Percentiles rank a stretch among this genome's conserved stretches.
Evolutionary conservation across 768 basidiomycete genomes (phyloP).

Genomic region (Amanita phalloides): DNA sequence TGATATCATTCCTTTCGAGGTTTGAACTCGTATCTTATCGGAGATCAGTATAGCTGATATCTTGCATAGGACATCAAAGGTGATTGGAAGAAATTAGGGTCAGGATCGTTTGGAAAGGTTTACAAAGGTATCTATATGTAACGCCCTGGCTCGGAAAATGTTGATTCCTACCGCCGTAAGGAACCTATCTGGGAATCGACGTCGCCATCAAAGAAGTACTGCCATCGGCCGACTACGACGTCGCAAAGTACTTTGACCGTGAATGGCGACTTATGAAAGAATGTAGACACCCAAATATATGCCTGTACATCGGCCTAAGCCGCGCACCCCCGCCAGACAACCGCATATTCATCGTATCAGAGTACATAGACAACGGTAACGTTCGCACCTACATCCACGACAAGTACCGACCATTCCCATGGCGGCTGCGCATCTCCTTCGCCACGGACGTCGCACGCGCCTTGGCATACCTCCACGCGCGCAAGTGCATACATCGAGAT

Average conservation of each 20-base stretch:
- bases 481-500: slow-evolving; percentile 83
- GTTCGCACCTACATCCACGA: slow-evolving; percentile 86
- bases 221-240: slow-evolving; percentile 85
- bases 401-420: slow-evolving; percentile 75
- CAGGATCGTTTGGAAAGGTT: slow-evolving; percentile 91
- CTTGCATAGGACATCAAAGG: slow-evolving; percentile 67
- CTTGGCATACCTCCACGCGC: slow-evolving; percentile 93
- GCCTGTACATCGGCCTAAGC: slow-evolving; percentile 85
- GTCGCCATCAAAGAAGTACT: slow-evolving; percentile 96
- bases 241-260: slow-evolving; percentile 96
- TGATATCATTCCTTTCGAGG: slow-evolving; percentile 83
- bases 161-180: slow-evolving; percentile 29
- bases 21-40: slow-evolving; percentile 19
- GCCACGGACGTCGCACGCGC: slow-evolving; percentile 92
- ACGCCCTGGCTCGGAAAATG: not conserved
- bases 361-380: slow-evolving; percentile 90
- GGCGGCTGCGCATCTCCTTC: slow-evolving; percentile 90
- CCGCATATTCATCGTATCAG: slow-evolving; percentile 91
- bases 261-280: slow-evolving; percentile 99
- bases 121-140: slow-evolving; percentile 54
- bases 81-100: slow-evolving; percentile 81
- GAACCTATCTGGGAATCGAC: slow-evolving; percentile 84
- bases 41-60: not conserved
- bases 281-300: slow-evolving; percentile 86
- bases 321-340: slow-evolving; percentile 67